Conservation (phyloP, 2,329 filamentous ascomycete species). For the Hypoxylon sp. region DNA sequence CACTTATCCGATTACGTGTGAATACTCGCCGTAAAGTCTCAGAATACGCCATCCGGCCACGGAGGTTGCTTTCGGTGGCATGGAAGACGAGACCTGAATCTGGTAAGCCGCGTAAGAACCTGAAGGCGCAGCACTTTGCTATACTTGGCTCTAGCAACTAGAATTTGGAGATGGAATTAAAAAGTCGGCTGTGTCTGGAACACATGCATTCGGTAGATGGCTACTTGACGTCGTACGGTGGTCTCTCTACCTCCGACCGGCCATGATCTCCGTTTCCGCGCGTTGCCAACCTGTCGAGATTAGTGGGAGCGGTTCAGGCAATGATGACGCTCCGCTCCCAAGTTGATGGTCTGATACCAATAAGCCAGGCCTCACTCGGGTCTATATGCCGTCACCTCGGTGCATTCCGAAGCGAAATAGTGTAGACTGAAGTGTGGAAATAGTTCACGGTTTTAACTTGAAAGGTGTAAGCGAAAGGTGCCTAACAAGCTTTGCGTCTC, state of each 20-base stretch:
- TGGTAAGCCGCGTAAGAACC: slow-evolving; percentile 34
- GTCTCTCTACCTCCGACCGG: slow-evolving; percentile 17
- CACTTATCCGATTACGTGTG: slow-evolving; percentile 25
- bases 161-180: slow-evolving; percentile 25
- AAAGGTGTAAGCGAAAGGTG: slow-evolving; percentile 1
- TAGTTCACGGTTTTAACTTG: not conserved
- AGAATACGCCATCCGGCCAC: slow-evolving; percentile 24
- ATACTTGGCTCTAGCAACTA: slow-evolving; percentile 14
- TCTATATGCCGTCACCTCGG: slow-evolving; percentile 8
- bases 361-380: slow-evolving; percentile 6
- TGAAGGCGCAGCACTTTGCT: slow-evolving; percentile 24
- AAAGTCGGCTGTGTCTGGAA: slow-evolving; percentile 4
- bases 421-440: not conserved
- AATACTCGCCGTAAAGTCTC: slow-evolving; percentile 17
- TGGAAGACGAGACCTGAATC: slow-evolving; percentile 16
- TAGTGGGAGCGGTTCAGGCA: slow-evolving; percentile 5
- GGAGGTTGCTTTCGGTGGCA: slow-evolving; percentile 18
- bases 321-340: slow-evolving; percentile 10
- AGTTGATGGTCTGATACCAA: not conserved
- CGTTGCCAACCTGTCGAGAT: slow-evolving; percentile 10
- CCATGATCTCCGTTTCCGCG: slow-evolving; percentile 27
- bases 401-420: slow-evolving; percentile 2
- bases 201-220: slow-evolving; percentile 7
- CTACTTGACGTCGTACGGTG: slow-evolving; percentile 20
- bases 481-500: slow-evolving; percentile 28